Base-by-base conservation (phyloP, 495 filamentous ascomycete genomes). In the Cercophora scortea region DNA sequence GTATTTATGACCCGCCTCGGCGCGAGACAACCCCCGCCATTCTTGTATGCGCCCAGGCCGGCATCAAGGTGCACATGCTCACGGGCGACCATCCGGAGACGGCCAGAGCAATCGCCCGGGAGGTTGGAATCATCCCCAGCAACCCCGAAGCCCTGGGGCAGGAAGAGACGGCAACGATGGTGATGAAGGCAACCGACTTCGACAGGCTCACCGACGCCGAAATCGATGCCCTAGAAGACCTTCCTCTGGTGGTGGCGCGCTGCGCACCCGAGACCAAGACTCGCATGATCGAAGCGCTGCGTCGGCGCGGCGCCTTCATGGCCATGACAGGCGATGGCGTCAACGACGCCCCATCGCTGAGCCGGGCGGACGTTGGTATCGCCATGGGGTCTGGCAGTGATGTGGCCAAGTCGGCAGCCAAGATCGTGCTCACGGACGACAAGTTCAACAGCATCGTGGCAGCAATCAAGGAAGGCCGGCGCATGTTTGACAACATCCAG, bases 371-470 rank as follows among this genome's bases (percentile, higher is more conserved):
- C 57, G 86, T 91, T 8, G 88, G 88, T 32, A 93, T 93, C 52
- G 88, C 88, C 17, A 91, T 92, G 87, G 88, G 88, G 12, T 80
- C 84, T 42, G 90, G 90, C 5, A 90, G 86, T 19, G 90, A 95
- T 55, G 90, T 95, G n/a, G 90, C 90, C 25, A 94, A 91, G 63
- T 87, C 86, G 35, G 89, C 89, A 2, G 83, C 89, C 4, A 89
- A 91, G 64, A 90, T 94, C 61, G 88, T 94, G 10, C 71, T 94
- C 17, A 91, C 89, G 0, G 88, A 93, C 65, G 90, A 94, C 67
- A 92, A 95, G 65, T 93, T 93, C 66, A 85, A 87, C 33, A 82
- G 78, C 11, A 90, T 90, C 56, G 83, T 89, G 3, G 82, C 80
- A 18, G 85, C 85, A 6, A 81, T 89, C 53, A 79, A 82, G 48